A percentile compares a stretch with the other conserved stretches of the same genome.
phyloP scores from a whole-genome alignment of 2,329 filamentous ascomycete genomes.

The Colletotrichum truncatum region DNA sequence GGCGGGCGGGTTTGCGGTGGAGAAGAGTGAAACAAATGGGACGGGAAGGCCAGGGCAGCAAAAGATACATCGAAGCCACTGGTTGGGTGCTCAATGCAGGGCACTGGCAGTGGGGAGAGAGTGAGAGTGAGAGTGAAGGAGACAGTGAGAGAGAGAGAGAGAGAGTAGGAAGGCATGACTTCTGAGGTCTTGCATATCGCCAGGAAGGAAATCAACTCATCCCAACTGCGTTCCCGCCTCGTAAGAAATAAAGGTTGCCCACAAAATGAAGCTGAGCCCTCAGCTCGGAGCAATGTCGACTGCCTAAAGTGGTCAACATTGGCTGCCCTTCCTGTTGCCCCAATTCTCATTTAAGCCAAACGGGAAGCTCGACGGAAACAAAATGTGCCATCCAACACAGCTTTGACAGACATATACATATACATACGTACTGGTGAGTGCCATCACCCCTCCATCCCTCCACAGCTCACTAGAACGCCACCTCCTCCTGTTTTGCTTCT shows the following conservation, averaged over 20 bases:
- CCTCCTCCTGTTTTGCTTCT: constrained; percentile 20
- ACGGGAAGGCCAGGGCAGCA: neutral
- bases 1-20: neutral
- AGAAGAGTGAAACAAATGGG: neutral
- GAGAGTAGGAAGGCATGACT: neutral
- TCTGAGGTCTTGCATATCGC: neutral
- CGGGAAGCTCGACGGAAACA: neutral
- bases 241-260: no score
- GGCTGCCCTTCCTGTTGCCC: no score
- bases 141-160: neutral
- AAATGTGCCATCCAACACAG: neutral
- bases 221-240: neutral
- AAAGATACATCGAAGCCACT: neutral
- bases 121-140: neutral
- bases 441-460: neutral
- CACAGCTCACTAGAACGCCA: constrained; percentile 5
- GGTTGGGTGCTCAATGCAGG: neutral
- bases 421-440: neutral
- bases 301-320: no score
- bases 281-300: no score
- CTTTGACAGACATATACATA: no score
- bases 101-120: neutral
- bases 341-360: no score
- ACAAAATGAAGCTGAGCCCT: no score
- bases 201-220: neutral